These are phyloP conservation scores for Parachaetomium inaequale DNA, from an alignment of 495 filamentous ascomycete genomes.

Conservation along the genomic window DNA sequence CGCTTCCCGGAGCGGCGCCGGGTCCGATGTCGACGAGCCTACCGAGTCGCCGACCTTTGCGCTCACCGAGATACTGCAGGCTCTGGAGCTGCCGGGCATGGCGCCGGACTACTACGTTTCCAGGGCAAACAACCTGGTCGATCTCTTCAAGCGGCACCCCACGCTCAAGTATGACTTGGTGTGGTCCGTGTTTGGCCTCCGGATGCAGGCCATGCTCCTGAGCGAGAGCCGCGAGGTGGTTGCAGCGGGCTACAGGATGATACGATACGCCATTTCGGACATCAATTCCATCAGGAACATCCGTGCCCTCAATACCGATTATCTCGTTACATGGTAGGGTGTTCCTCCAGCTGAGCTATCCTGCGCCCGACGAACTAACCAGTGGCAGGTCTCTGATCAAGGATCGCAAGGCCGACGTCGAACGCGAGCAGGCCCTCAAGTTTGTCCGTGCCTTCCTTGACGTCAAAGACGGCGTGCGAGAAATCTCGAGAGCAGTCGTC, in stretches of 20 bases:
- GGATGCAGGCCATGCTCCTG: constrained; percentile 91
- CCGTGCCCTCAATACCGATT: constrained; percentile 81
- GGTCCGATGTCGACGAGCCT: constrained; percentile 62
- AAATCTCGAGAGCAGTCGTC: constrained; percentile 81
- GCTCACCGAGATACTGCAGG: constrained; percentile 81
- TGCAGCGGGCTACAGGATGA: constrained; percentile 88
- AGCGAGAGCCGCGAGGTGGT: constrained; percentile 94
- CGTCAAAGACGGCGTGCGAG: constrained; percentile 85
- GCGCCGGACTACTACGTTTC: constrained; percentile 92
- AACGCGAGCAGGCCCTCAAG: constrained; percentile 94
- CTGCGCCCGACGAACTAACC: neutral
- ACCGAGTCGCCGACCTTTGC: constrained; percentile 88
- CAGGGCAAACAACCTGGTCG: constrained; percentile 83
- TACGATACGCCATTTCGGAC: constrained; percentile 91
- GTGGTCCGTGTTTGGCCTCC: constrained; percentile 88
- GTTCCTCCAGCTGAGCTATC: neutral
- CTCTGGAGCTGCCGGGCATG: constrained; percentile 81
- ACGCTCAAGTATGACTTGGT: constrained; percentile 93
- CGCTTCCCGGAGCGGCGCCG: constrained; percentile 47
- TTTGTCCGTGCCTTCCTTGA: constrained; percentile 95
- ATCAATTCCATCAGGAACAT: constrained; percentile 84
- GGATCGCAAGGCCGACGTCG: constrained; percentile 90
- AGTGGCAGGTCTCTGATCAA: constrained; percentile 71
- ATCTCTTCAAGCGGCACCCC: constrained; percentile 87
- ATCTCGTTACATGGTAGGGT: constrained; percentile 71